A percentile compares a stretch with the other conserved stretches of the same genome.
phyloP scores from a whole-genome alignment of 148 eudicot species.

The Arctostaphylos glauca region DNA sequence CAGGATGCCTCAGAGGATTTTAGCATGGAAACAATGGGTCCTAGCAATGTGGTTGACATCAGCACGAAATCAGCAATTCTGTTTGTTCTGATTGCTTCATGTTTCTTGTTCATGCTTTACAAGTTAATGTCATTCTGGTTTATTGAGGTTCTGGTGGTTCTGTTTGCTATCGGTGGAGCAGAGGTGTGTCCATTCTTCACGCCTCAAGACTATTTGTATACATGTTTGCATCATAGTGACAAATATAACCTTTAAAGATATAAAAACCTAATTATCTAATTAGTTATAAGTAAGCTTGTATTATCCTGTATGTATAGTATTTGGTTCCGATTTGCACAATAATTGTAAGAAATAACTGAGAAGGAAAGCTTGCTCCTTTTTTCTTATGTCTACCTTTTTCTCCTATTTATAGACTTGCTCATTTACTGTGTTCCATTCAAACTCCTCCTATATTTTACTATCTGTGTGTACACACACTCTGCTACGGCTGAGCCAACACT shows the following conservation, averaged over 20 bases:
- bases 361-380: not conserved
- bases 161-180: constrained; percentile 89
- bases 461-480: not conserved
- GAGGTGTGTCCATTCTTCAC: constrained; percentile 56
- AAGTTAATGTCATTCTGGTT: constrained; percentile 91
- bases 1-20: constrained; percentile 82
- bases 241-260: not conserved
- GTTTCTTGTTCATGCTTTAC: constrained; percentile 95
- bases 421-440: not conserved
- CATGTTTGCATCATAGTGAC: not conserved
- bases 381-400: not conserved
- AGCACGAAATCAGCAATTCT: constrained; percentile 82
- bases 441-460: not conserved
- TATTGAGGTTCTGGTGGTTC: constrained; percentile 86
- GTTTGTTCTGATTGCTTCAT: constrained; percentile 80
- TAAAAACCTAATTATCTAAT: not conserved
- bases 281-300: not conserved
- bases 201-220: not conserved
- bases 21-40: constrained; percentile 34
- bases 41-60: constrained; percentile 71
- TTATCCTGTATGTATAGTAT: not conserved
- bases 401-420: constrained; percentile 4
- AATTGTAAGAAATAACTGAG: not conserved
- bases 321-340: not conserved
- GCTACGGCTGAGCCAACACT: not conserved